Evolutionary conservation across 371 early-diverging fungal species (phyloP).

Genomic region (Mucor lusitanicus): DNA sequence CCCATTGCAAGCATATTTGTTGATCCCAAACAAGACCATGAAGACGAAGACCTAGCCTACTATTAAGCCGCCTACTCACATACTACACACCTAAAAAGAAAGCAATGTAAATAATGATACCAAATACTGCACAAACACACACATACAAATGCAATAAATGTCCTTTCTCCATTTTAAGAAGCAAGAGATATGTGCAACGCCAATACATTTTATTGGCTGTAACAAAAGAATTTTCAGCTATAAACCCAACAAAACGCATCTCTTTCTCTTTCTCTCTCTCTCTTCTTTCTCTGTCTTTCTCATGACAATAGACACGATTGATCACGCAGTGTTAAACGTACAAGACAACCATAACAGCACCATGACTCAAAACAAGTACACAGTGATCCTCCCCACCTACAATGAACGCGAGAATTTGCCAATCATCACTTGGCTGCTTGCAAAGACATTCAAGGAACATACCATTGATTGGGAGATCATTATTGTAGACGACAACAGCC

Average conservation of each 20-base stretch:
- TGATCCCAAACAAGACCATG: neutral
- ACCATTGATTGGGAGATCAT: constrained; percentile 94
- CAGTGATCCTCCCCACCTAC: constrained; percentile 97
- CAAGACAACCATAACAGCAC: constrained; percentile 19
- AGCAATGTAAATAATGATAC: constrained; percentile 1
- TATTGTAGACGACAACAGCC: constrained; percentile 97
- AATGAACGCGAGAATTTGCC: constrained; percentile 98
- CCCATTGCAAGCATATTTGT: constrained; percentile 7
- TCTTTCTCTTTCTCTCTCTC: neutral
- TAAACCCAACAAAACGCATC: neutral
- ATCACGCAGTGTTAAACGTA: constrained; percentile 47
- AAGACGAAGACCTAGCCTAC: constrained; percentile 7
- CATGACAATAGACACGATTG: constrained; percentile 17
- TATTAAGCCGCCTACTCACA: neutral
- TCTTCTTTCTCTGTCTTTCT: constrained; percentile 2
- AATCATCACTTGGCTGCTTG: constrained; percentile 90
- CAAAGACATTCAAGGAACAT: constrained; percentile 83
- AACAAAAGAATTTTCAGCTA: neutral
- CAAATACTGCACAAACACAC: neutral
- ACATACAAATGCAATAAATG: neutral
- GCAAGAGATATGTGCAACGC: constrained; percentile 1
- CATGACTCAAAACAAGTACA: constrained; percentile 68
- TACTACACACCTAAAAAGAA: neutral
- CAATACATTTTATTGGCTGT: constrained; percentile 5
- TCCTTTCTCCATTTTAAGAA: neutral